Base-by-base conservation (phyloP, 306 rosid species). In the Elaeagnus macrophylla region DNA sequence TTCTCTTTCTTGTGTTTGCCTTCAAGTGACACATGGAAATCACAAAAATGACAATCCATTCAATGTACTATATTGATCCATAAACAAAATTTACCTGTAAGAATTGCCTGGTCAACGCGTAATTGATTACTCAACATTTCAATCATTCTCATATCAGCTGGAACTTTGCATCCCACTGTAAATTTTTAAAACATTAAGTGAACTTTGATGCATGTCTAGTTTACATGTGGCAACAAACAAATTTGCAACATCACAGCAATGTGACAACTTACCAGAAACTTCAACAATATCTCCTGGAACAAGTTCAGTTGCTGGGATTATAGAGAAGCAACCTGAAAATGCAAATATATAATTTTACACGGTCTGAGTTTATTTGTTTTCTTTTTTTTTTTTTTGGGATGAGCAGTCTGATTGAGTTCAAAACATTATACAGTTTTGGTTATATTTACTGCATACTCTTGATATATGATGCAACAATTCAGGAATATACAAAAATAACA, bases 71-170 rank as follows among this genome's bases (percentile, higher is more conserved):
- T 37, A 36, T 39, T 5, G 37, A 45, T 11, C 50, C 18, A 48
- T 45, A 12, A 36, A 65, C 47, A 49, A 67, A 52, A 41, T n/a
- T 38, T 77, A 90, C 97, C 99, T 56, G 99, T 91, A 66, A 91
- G 95, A 76, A 87, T 86, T 54, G 96, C 96, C 69, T 91, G 99
- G 77, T 91, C 99, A 67, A 91, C 89, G 11, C 99, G 96, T 59
- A 91, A 66, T 71, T 80, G 85, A 80, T 80, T 84, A 60, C 93
- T 91, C 59, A 91, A 78, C 89, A 84, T 76, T 73, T 87, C 96
- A 19, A 91, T 77, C 93, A 87, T 84, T 78, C 94, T 82, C 99
- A 91, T 82, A 73, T 91, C 99, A 7, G 99, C 99, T 54, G 99
- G 96, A 82, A 91, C 69, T 91, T 91, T 87, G 85, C 95, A 80